Percentiles rank a stretch among this genome's conserved stretches.
These are phyloP conservation scores for Cutaneotrichosporon cavernicola DNA, from an alignment of 1,284 basidiomycete species.

Conservation along the genomic window DNA sequence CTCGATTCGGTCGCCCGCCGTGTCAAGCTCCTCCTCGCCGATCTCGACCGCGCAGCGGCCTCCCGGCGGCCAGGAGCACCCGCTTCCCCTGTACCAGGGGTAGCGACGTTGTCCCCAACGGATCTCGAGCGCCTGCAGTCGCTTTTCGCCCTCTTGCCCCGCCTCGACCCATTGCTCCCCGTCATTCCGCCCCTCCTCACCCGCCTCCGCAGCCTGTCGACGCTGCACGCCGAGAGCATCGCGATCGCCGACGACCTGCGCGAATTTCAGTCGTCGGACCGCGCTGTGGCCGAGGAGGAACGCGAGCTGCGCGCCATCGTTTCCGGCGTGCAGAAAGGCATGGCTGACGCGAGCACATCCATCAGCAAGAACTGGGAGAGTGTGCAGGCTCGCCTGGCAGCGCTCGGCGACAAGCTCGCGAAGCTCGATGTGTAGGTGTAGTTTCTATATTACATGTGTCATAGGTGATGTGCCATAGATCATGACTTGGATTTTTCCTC, in stretches of 20 bases:
- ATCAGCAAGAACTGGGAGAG: constrained; percentile 68
- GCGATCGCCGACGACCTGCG: constrained; percentile 63
- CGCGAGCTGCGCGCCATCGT: constrained; percentile 70
- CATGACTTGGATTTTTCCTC: background rate
- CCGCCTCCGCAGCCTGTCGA: constrained; percentile 76
- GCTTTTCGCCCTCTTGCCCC: constrained; percentile 70
- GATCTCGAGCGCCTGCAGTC: constrained; percentile 59
- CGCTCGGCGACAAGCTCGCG: constrained; percentile 56
- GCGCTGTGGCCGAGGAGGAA: constrained; percentile 62
- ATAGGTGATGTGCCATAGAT: background rate
- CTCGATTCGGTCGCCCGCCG: constrained; percentile 94
- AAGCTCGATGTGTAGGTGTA: constrained; percentile 19
- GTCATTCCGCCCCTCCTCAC: constrained; percentile 88
- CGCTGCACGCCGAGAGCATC: constrained; percentile 76
- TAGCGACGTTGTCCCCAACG: constrained; percentile 55
- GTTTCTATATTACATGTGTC: constrained; percentile 10
- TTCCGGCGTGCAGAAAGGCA: constrained; percentile 67
- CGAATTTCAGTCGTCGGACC: constrained; percentile 70
- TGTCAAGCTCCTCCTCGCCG: constrained; percentile 86
- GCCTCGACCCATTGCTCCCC: constrained; percentile 81
- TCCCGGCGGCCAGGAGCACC: constrained; percentile 24
- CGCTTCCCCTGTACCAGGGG: background rate
- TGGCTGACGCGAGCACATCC: constrained; percentile 67
- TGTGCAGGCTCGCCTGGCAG: constrained; percentile 60
- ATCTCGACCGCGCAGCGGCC: constrained; percentile 80